phyloP scores from a whole-genome alignment of 2,329 filamentous ascomycete species.

The Drechslerella stenobrocha region DNA sequence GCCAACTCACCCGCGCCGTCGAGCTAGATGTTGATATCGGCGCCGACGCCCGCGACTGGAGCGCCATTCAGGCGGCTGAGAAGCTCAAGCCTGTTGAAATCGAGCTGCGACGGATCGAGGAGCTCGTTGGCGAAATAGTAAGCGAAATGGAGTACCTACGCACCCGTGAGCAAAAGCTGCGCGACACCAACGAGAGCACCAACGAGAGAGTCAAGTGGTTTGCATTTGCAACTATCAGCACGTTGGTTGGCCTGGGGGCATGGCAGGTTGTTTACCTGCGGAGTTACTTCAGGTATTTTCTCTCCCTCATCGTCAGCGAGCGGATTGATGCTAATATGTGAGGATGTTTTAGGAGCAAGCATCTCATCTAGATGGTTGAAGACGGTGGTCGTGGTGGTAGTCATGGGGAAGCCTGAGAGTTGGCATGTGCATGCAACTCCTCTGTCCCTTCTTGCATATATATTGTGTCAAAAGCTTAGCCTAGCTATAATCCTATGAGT shows the following conservation, averaged over 20 bases:
- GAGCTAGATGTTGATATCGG: conserved; percentile 96
- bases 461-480: conserved; percentile 34
- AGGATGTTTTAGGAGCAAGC: conserved; percentile 63
- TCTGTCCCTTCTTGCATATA: conserved; percentile 26
- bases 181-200: conserved; percentile 99
- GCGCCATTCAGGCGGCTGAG: conserved; percentile 89
- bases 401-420: conserved; percentile 5
- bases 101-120: conserved; percentile 88
- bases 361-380: conserved; percentile 67
- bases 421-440: conserved; percentile 33
- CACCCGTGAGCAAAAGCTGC: conserved; percentile 83
- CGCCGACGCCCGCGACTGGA: conserved; percentile 97
- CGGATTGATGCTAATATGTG: conserved; percentile 9
- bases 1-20: conserved; percentile 50
- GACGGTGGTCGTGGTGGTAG: neutral
- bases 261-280: conserved; percentile 99
- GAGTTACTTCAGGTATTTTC: conserved; percentile 82
- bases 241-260: conserved; percentile 82
- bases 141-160: conserved; percentile 95
- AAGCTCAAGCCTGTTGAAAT: conserved; percentile 97
- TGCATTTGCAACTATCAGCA: conserved; percentile 86
- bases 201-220: conserved; percentile 99
- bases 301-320: conserved; percentile 15
- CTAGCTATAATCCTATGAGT: conserved; percentile 16
- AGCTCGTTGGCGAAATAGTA: conserved; percentile 85